These are phyloP conservation scores for Paecilomyces niveus DNA, from an alignment of 2,329 filamentous ascomycete genomes.

Conservation along the genomic window DNA sequence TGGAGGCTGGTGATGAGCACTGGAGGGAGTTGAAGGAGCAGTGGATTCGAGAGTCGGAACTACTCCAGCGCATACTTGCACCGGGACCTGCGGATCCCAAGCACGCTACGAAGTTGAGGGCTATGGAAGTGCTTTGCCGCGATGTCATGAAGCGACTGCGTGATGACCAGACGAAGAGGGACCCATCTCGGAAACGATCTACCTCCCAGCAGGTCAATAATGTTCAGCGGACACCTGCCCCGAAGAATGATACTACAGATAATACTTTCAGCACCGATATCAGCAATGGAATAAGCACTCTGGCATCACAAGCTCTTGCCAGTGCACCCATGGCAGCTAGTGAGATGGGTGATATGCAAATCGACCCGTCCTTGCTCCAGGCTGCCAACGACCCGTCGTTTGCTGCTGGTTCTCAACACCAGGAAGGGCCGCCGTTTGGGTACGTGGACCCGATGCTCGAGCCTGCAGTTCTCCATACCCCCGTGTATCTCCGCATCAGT, in stretches of 20 bases:
- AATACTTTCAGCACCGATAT: constrained; percentile 18
- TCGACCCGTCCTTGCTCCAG: constrained; percentile 56
- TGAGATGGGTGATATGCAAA: constrained; percentile 50
- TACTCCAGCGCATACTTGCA: constrained; percentile 50
- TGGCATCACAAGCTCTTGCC: constrained; percentile 38
- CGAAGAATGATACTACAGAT: constrained; percentile 8
- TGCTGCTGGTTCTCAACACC: constrained; percentile 26
- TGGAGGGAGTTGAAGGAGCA: constrained; percentile 63
- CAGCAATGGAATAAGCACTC: constrained; percentile 35
- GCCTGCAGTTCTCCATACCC: constrained; percentile 36
- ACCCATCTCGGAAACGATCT: constrained; percentile 40
- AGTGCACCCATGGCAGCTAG: constrained; percentile 30
- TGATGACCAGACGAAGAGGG: constrained; percentile 56
- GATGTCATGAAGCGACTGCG: constrained; percentile 73
- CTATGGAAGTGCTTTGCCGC: constrained; percentile 63
- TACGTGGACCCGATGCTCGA: constrained; percentile 32
- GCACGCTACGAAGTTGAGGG: constrained; percentile 52
- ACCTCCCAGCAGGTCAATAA: constrained; percentile 10
- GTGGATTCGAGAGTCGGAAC: constrained; percentile 56
- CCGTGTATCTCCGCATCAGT: constrained; percentile 64
- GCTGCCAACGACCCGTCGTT: constrained; percentile 46
- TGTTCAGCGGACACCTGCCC: constrained; percentile 12
- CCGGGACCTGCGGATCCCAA: constrained; percentile 46
- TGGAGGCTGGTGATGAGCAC: constrained; percentile 63
- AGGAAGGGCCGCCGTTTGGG: constrained; percentile 21